Evolutionary conservation across 306 rosid species (phyloP).

Genomic region (Carpinus viminea): DNA sequence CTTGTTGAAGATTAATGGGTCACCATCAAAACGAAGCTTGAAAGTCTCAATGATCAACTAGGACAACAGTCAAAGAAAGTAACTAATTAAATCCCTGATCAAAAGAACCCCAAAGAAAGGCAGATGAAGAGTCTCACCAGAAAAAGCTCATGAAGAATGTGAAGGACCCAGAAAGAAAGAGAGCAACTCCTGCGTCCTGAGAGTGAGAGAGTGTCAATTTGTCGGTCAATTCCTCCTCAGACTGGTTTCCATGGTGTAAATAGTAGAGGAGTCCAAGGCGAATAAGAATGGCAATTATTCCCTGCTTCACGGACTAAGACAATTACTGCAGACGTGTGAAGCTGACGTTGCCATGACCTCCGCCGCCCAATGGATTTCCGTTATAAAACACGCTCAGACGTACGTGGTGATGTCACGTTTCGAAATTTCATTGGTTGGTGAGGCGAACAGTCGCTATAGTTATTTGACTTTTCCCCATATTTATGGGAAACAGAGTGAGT

Average conservation of each 20-base stretch:
- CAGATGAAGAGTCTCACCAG: conserved; percentile 5
- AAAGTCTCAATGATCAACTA: background rate
- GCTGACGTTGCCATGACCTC: background rate
- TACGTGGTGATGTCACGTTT: background rate
- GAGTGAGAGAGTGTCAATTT: background rate
- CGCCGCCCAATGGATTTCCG: too few relatives aligned
- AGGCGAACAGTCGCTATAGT: background rate
- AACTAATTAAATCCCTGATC: background rate
- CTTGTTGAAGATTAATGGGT: background rate
- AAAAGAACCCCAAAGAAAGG: background rate
- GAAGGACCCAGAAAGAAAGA: background rate
- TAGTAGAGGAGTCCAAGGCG: too few relatives aligned
- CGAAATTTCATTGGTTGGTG: background rate
- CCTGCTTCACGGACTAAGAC: background rate
- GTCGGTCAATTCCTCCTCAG: conserved; percentile 32
- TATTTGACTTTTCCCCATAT: background rate
- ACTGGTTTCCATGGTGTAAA: background rate
- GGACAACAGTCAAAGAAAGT: background rate
- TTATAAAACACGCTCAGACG: too few relatives aligned
- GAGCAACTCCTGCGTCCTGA: background rate
- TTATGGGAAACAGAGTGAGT: background rate
- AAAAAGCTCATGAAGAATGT: background rate
- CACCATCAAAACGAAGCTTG: background rate
- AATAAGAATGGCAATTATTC: background rate
- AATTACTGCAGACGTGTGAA: conserved; percentile 3